These are phyloP conservation scores for Rhypophila decipiens DNA, from an alignment of 495 filamentous ascomycete genomes.

Conservation along the genomic window DNA sequence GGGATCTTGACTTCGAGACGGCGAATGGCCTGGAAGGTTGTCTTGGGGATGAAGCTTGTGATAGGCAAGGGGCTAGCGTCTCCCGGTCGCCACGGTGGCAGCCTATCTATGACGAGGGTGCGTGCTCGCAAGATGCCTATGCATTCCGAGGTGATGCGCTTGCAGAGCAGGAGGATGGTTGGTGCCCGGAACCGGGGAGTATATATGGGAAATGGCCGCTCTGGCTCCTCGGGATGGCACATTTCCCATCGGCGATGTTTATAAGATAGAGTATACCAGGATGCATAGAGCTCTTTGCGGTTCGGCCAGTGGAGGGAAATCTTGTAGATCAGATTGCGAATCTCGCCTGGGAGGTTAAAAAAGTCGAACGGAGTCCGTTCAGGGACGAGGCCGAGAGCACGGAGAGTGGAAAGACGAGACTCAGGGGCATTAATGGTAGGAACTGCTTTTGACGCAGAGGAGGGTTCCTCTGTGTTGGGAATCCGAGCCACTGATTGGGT, in stretches of 20 bases:
- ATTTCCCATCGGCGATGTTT: too few species aligned
- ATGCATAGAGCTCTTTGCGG: conserved; percentile 21
- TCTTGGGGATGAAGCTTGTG: conserved; percentile 20
- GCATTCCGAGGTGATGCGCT: conserved; percentile 27
- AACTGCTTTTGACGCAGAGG: too few species aligned
- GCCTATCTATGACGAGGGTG: conserved; percentile 27
- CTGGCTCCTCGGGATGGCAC: background rate
- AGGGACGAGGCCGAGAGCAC: background rate
- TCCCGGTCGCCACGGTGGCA: conserved; percentile 31
- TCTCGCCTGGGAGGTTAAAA: conserved; percentile 25
- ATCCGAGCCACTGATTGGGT: too few species aligned
- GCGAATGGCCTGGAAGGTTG: conserved; percentile 24
- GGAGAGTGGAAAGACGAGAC: too few species aligned
- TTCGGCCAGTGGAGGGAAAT: conserved; percentile 20
- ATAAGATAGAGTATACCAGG: too few species aligned
- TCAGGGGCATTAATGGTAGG: too few species aligned
- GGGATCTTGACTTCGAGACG: conserved; percentile 27
- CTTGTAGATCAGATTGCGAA: conserved; percentile 29
- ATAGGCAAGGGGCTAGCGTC: conserved; percentile 17
- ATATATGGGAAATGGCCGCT: conserved; percentile 8
- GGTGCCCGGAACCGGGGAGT: conserved; percentile 19
- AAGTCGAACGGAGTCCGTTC: conserved; percentile 10
- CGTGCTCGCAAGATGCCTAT: conserved; percentile 16
- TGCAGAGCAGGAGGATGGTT: conserved; percentile 30
- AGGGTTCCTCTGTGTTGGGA: too few species aligned